Conservation (phyloP, 2,329 filamentous ascomycete genomes). For the Paecilomyces dactylethromorphus region DNA sequence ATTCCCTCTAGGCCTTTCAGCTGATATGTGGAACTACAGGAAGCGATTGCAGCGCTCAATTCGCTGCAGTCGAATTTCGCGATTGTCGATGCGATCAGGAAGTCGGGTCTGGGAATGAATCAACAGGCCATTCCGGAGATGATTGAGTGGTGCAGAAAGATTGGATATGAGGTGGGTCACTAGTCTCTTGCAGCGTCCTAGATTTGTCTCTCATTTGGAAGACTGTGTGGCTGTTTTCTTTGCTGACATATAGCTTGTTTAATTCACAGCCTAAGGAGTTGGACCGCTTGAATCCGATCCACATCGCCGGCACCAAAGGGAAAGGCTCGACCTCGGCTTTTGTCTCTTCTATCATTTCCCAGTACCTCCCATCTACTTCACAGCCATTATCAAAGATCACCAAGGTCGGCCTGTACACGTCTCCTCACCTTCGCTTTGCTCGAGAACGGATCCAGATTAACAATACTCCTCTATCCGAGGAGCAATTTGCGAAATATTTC, state of each 20-base stretch:
- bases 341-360: constrained; percentile 68
- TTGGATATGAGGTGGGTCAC: constrained; percentile 64
- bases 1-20: constrained; percentile 1
- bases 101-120: constrained; percentile 68
- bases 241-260: not conserved
- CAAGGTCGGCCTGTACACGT: constrained; percentile 75
- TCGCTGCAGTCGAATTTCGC: constrained; percentile 73
- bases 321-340: constrained; percentile 87
- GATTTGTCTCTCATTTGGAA: not conserved
- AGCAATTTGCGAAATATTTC: constrained; percentile 68
- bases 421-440: constrained; percentile 75
- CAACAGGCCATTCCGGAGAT: constrained; percentile 74
- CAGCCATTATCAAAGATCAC: constrained; percentile 27
- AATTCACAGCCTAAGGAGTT: constrained; percentile 52
- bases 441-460: constrained; percentile 80
- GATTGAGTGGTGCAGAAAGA: constrained; percentile 66
- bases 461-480: constrained; percentile 61
- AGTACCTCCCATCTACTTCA: constrained; percentile 41
- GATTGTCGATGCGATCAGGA: constrained; percentile 68
- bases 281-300: constrained; percentile 58
- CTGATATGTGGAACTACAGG: constrained; percentile 30
- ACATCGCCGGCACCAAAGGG: constrained; percentile 89
- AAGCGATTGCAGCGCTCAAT: constrained; percentile 68
- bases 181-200: constrained; percentile 4
- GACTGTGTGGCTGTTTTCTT: not conserved